Conservation (phyloP, 225 moss, liverwort and hornwort species). For the Straminergon stramineum region DNA sequence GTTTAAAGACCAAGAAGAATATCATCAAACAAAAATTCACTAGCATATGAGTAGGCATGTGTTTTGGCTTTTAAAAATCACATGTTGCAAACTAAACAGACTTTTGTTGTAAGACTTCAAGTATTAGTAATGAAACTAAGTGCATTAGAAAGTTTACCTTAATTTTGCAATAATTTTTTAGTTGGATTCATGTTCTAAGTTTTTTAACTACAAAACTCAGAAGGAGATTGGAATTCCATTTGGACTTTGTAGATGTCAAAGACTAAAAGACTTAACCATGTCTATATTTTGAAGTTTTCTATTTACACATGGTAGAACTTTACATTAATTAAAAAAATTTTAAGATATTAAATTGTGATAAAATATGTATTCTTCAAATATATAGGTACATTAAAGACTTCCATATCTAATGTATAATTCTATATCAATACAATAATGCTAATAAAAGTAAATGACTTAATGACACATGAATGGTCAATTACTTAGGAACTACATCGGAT, state of each 20-base stretch:
- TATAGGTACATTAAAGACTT: neutral
- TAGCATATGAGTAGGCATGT: neutral
- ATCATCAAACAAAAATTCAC: neutral
- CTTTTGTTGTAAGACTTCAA: neutral
- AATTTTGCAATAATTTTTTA: no score
- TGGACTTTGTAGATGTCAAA: no score
- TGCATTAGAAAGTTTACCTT: no score
- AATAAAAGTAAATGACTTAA: neutral
- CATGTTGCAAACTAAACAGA: fast-evolving
- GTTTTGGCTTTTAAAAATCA: no score
- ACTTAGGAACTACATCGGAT: neutral
- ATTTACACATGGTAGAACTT: neutral
- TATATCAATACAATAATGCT: neutral
- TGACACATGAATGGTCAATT: no score
- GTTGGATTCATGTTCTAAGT: neutral
- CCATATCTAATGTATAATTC: no score
- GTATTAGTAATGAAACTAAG: no score
- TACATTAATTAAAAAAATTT: neutral
- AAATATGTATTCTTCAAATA: neutral
- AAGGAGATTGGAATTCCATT: fast-evolving
- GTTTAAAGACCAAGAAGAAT: neutral
- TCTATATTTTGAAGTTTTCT: no score
- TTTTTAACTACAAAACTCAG: neutral
- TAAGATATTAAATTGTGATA: neutral
- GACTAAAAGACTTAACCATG: neutral